A percentile compares a stretch with the other conserved stretches of the same genome.
These are phyloP conservation scores for Fonsecaea pugnacius DNA, from an alignment of 2,329 filamentous ascomycete species.

Conservation along the genomic window DNA sequence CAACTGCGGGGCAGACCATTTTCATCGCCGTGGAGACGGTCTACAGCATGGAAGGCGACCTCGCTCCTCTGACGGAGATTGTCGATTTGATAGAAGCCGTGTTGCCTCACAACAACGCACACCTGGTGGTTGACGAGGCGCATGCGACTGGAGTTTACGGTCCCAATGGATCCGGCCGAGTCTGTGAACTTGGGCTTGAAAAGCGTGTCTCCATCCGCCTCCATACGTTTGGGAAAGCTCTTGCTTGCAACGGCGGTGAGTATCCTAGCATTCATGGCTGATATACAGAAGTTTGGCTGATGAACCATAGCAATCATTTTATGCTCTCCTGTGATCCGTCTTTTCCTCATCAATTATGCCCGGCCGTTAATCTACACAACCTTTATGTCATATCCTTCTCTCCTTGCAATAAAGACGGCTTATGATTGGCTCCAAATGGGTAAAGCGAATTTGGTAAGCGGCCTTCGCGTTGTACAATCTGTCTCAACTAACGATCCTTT, in stretches of 20 bases:
- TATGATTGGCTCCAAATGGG: conserved; percentile 63
- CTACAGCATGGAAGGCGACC: conserved; percentile 84
- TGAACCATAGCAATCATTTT: conserved; percentile 61
- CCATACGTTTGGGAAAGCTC: conserved; percentile 60
- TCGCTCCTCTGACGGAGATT: conserved; percentile 67
- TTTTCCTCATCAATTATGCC: conserved; percentile 76
- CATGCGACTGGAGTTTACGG: conserved; percentile 60
- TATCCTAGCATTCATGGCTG: background rate
- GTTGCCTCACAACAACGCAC: conserved; percentile 61
- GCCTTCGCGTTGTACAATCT: conserved; percentile 26
- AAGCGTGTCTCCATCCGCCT: conserved; percentile 55
- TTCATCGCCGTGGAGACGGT: conserved; percentile 72
- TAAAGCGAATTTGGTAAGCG: conserved; percentile 51
- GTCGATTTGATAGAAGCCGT: conserved; percentile 60
- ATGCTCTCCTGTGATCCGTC: conserved; percentile 62
- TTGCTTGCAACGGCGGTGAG: conserved; percentile 68
- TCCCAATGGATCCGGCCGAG: conserved; percentile 53
- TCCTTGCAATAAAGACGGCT: conserved; percentile 62
- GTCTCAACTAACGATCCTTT: conserved; percentile 9
- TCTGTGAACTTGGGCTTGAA: conserved; percentile 56
- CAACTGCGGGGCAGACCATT: conserved; percentile 50
- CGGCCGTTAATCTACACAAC: conserved; percentile 77
- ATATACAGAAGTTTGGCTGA: conserved; percentile 3
- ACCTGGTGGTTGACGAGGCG: conserved; percentile 62
- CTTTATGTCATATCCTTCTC: conserved; percentile 65